These are phyloP conservation scores for Volvox reticuliferus DNA, from an alignment of 139 green algal species.

Conservation along the genomic window DNA sequence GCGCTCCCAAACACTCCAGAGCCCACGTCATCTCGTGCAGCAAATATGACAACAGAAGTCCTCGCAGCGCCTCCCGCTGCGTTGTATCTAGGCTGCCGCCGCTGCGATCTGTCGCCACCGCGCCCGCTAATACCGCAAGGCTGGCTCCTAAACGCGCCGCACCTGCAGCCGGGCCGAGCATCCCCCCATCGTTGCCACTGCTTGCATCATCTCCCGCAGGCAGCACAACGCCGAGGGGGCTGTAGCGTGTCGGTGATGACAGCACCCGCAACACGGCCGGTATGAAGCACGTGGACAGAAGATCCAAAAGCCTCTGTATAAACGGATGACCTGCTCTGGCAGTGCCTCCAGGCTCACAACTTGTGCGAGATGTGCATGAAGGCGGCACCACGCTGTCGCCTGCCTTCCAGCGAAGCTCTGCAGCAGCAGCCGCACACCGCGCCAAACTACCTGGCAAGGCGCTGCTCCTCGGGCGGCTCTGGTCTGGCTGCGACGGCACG, in stretches of 20 bases:
- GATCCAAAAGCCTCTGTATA: background rate
- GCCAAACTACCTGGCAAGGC: too few relatives aligned
- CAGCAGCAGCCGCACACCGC: too few relatives aligned
- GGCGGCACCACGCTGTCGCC: too few relatives aligned
- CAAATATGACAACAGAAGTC: background rate
- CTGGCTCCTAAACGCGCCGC: background rate
- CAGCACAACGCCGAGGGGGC: background rate
- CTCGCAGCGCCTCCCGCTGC: slow-evolving; percentile 23
- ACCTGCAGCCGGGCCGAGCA: background rate
- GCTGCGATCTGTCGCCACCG: background rate
- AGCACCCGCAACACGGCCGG: background rate
- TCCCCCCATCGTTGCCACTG: too few relatives aligned
- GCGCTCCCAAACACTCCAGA: background rate
- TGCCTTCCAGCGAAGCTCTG: too few relatives aligned
- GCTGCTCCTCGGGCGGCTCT: too few relatives aligned
- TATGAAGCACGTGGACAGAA: background rate
- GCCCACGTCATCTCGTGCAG: background rate
- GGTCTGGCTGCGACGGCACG: background rate
- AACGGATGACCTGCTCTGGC: too few relatives aligned
- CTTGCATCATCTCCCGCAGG: background rate
- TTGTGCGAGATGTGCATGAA: too few relatives aligned
- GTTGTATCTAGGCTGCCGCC: background rate
- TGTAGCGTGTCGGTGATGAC: background rate
- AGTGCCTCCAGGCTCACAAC: too few relatives aligned
- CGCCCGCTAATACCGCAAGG: background rate